Evolutionary conservation across 345 rosid genomes (phyloP).

Genomic region (Toxicodendron radicans): DNA sequence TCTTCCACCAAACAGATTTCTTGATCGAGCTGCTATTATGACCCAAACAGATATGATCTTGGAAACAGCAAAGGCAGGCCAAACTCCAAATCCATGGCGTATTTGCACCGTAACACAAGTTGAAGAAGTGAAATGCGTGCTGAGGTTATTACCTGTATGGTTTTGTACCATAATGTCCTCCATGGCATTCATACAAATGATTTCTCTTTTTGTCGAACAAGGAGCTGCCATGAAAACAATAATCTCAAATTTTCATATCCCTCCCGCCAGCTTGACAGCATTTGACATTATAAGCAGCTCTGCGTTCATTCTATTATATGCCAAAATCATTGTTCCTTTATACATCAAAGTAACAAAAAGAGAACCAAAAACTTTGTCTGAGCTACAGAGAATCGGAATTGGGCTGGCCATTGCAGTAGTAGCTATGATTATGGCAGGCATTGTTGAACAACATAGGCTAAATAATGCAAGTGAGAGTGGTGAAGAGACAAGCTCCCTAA

Average conservation of each 20-base stretch:
- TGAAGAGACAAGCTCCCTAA: slow-evolving; percentile 27
- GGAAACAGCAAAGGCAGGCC: not conserved
- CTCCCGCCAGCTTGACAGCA: slow-evolving; percentile 43
- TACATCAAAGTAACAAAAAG: slow-evolving; percentile 25
- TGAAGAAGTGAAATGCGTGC: slow-evolving; percentile 44
- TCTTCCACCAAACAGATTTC: slow-evolving; percentile 26
- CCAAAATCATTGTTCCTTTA: slow-evolving; percentile 28
- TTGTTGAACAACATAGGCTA: slow-evolving; percentile 34
- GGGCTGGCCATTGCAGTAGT: slow-evolving; percentile 30
- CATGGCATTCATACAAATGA: slow-evolving; percentile 30
- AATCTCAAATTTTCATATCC: slow-evolving; percentile 30
- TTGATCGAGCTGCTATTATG: slow-evolving; percentile 40
- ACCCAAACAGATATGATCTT: slow-evolving; percentile 5
- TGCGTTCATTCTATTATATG: slow-evolving; percentile 32
- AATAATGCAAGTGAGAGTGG: slow-evolving; percentile 13
- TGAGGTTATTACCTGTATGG: slow-evolving; percentile 42
- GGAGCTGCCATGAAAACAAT: slow-evolving; percentile 41
- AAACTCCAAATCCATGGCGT: slow-evolving; percentile 27
- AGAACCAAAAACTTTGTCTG: slow-evolving; percentile 26
- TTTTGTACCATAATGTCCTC: slow-evolving; percentile 34
- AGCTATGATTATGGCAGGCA: slow-evolving; percentile 33
- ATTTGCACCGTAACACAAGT: slow-evolving; percentile 46
- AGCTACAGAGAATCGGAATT: slow-evolving; percentile 33
- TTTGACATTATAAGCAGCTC: slow-evolving; percentile 35
- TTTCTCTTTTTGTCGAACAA: slow-evolving; percentile 43